Conservation (phyloP, 2,329 filamentous ascomycete genomes). For the Fusarium incarnatum region DNA sequence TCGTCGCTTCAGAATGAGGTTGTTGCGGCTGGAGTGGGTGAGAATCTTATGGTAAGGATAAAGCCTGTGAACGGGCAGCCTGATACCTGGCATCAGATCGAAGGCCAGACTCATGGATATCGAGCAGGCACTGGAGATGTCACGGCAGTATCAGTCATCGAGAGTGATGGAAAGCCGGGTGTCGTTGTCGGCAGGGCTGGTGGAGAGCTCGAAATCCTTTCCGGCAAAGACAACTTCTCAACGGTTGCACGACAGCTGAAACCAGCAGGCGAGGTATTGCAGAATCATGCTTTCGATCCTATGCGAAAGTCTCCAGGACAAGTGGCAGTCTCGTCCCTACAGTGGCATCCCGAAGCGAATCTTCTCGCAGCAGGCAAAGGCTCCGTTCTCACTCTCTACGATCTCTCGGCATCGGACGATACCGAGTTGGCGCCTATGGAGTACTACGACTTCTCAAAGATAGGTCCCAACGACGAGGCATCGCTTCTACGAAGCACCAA, state of each 20-base stretch:
- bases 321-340: constrained; percentile 50
- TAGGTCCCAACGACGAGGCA: constrained; percentile 31
- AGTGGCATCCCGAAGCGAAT: constrained; percentile 48
- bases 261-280: constrained; percentile 15
- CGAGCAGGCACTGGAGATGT: constrained; percentile 61
- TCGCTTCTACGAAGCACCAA: constrained; percentile 53
- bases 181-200: constrained; percentile 63
- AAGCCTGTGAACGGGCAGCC: constrained; percentile 46
- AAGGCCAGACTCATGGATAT: constrained; percentile 56
- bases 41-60: constrained; percentile 60
- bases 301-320: constrained; percentile 48
- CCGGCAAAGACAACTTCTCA: constrained; percentile 49
- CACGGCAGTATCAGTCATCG: constrained; percentile 59
- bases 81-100: constrained; percentile 53
- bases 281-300: constrained; percentile 22
- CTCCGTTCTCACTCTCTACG: constrained; percentile 48
- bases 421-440: constrained; percentile 33
- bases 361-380: constrained; percentile 50
- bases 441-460: constrained; percentile 45
- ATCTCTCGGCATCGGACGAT: constrained; percentile 36
- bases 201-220: constrained; percentile 60
- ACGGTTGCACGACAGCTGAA: constrained; percentile 44
- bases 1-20: constrained; percentile 57
- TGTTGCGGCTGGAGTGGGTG: constrained; percentile 63
- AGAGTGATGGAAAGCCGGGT: constrained; percentile 48